Percentiles rank a stretch among this genome's conserved stretches.
These are phyloP conservation scores for Backusella sp. DNA, from an alignment of 192 early-diverging fungal species.

Conservation along the genomic window DNA sequence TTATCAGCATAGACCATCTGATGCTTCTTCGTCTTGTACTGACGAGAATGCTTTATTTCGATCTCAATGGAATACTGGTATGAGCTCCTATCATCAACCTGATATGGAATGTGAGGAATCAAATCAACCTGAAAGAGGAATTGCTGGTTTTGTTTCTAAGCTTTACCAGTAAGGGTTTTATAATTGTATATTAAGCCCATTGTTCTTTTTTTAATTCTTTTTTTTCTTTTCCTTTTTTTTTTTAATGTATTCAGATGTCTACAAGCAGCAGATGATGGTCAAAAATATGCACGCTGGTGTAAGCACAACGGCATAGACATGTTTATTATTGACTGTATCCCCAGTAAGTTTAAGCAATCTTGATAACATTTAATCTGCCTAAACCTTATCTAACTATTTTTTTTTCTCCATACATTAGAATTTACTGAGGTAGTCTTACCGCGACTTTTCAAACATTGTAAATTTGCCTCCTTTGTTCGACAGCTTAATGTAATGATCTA, in stretches of 20 bases:
- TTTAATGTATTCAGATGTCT: constrained; percentile 22
- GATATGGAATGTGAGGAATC: constrained; percentile 22
- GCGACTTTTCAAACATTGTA: constrained; percentile 47
- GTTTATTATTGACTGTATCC: constrained; percentile 44
- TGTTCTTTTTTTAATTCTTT: not conserved
- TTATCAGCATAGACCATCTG: not conserved
- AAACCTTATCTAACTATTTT: not conserved
- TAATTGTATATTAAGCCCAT: not conserved
- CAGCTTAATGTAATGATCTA: constrained; percentile 42
- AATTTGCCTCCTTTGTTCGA: constrained; percentile 50
- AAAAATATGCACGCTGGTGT: constrained; percentile 39
- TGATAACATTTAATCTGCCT: not conserved
- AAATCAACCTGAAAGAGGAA: constrained; percentile 23
- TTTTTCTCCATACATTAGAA: constrained; percentile 22
- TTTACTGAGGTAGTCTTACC: constrained; percentile 45
- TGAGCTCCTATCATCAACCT: not conserved
- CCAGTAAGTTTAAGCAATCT: constrained; percentile 20
- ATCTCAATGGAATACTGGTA: constrained; percentile 10
- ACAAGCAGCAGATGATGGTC: constrained; percentile 35
- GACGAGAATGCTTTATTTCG: not conserved
- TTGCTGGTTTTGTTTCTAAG: constrained; percentile 40
- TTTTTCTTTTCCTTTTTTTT: not conserved
- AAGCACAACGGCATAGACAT: constrained; percentile 36
- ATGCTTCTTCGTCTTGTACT: not conserved
- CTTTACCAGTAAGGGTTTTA: constrained; percentile 32